phyloP scores from a whole-genome alignment of 2,329 filamentous ascomycete species.

The Sclerotinia trifoliorum region DNA sequence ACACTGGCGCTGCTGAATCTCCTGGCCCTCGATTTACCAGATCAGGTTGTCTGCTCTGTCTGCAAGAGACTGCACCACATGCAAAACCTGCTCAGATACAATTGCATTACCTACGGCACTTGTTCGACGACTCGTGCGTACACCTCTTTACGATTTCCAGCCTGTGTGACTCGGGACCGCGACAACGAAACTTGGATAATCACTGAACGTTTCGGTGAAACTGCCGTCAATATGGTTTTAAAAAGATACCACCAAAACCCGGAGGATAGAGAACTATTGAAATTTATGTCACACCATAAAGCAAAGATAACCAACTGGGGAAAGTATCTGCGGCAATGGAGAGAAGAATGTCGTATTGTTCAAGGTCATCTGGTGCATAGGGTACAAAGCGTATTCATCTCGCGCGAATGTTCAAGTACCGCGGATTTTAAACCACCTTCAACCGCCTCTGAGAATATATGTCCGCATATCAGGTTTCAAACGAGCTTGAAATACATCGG shows the following conservation, averaged over 20 bases:
- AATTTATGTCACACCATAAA: background rate
- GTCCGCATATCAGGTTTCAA: background rate
- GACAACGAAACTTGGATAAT: background rate
- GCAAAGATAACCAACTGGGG: background rate
- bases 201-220: background rate
- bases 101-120: background rate
- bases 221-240: background rate
- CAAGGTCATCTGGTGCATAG: background rate
- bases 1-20: background rate
- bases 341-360: background rate
- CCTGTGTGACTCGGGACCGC: background rate
- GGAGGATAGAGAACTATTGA: background rate
- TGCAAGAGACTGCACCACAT: background rate
- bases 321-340: background rate
- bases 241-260: background rate
- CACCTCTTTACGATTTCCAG: background rate
- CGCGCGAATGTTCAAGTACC: background rate
- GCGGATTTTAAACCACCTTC: background rate
- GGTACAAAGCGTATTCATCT: background rate
- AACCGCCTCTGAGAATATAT: background rate
- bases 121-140: background rate
- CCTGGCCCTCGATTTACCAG: background rate
- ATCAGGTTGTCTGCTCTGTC: background rate
- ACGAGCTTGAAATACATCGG: background rate
- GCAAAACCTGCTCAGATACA: background rate